Evolutionary conservation across 164 flowering plant species (phyloP).

Genomic region (Stephania japonica): DNA sequence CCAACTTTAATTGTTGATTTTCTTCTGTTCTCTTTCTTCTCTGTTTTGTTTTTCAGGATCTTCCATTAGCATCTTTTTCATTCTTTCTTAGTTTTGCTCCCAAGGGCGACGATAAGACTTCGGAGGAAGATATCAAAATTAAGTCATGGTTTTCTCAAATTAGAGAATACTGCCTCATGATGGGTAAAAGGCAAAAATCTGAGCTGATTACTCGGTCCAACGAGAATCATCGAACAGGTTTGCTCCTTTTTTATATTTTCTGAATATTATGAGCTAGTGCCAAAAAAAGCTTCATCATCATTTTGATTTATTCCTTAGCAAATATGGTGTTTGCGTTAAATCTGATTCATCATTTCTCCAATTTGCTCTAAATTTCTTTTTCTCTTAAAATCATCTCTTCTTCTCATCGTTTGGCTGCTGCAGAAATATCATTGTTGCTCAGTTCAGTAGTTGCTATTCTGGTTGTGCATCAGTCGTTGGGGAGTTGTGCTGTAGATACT

Average conservation of each 20-base stretch:
- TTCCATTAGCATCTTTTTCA: slow-evolving; percentile 22
- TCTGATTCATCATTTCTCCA: background rate
- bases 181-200: slow-evolving; percentile 42
- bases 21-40: background rate
- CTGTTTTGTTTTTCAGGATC: slow-evolving; percentile 43
- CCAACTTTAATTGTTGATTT: background rate
- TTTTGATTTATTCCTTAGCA: background rate
- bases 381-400: background rate
- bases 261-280: background rate
- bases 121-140: slow-evolving; percentile 19
- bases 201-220: slow-evolving; percentile 26
- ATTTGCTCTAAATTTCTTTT: background rate
- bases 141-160: slow-evolving; percentile 54
- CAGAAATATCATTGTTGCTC: slow-evolving; percentile 61
- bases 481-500: slow-evolving; percentile 50
- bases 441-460: slow-evolving; percentile 46
- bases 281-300: background rate
- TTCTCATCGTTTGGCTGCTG: slow-evolving; percentile 22
- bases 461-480: slow-evolving; percentile 52
- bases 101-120: slow-evolving; percentile 10
- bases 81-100: slow-evolving; percentile 36
- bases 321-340: background rate
- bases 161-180: slow-evolving; percentile 29
- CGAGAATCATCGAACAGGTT: slow-evolving; percentile 44
- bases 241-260: background rate